Base-by-base conservation (phyloP, 495 filamentous ascomycete species). In the Arthonia radiata region DNA sequence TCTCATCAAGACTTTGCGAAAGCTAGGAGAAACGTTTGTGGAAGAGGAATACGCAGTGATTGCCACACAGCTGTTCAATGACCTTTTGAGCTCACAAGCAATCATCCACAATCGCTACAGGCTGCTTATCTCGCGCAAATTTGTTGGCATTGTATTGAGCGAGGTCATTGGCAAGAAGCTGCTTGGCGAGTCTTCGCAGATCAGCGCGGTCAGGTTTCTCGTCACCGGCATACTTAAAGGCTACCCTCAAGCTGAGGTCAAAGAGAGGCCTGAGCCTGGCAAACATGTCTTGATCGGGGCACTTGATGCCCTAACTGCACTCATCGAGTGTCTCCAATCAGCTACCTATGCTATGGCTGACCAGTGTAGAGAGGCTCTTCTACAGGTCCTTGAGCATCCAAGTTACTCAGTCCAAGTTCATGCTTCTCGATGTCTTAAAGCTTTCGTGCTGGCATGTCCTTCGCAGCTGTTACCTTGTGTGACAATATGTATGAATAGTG, bases 381-480 rank as follows among this genome's bases (percentile, higher is more conserved):
- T 94, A 18, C 81, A 93, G 39, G 79, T 91, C 7, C 53, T 94
- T 3, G 74, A 90, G 37, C 89, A 99, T 42, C 79, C 82, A 2
- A 94, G 76, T 49, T 94, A 93, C 41, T 81, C 80, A 5, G 82
- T 99, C 4, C 86, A 94, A 43, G 64, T 94, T 2, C 70, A 83
- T 37, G 71, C 77, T 1, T 73, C 86, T 16, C 63, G 71, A 37
- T 89, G 79, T 37, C 48, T 94, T 28, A 79, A 82, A 26, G 66
- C 58, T 5, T 91, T 94, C 39, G 71, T 90, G 4, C 53, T 91
- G 28, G 79, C 79, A 3, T 91, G 78, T 37, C 86, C 86, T 4
- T 69, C 86, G 39, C 81, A 94, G 40, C 62, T 99, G 14, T 50
- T 94, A 12, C 76, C 78, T 3, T 90, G 81, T 36, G 66, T 92